Conservation (phyloP, 2,329 filamentous ascomycete species). For the Dactylellina haptotyla region DNA sequence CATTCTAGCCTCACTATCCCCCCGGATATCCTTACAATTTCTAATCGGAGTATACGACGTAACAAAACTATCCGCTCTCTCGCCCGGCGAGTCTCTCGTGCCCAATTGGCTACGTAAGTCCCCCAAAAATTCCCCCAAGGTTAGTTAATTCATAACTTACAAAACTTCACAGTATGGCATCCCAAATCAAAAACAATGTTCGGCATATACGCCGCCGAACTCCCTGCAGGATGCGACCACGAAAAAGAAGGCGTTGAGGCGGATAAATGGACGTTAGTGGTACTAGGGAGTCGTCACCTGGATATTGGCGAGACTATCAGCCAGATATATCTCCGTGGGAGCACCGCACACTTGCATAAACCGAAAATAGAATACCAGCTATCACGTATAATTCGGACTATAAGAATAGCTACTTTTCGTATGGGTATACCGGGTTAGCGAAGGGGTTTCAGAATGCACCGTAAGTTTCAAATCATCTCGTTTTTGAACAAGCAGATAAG, state of each 20-base stretch:
- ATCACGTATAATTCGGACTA: constrained; percentile 25
- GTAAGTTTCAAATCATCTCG: constrained; percentile 14
- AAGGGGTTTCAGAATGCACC: neutral
- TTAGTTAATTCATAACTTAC: neutral
- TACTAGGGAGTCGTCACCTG: constrained; percentile 3
- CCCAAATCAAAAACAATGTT: constrained; percentile 13
- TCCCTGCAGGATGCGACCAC: constrained; percentile 7
- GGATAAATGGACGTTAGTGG: constrained; percentile 12
- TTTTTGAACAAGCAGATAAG: neutral
- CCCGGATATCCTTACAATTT: constrained; percentile 2
- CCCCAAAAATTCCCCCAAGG: neutral
- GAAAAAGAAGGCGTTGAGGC: constrained; percentile 3
- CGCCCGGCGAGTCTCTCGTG: neutral
- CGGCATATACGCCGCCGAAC: constrained; percentile 31
- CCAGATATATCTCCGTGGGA: constrained; percentile 16
- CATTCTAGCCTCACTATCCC: neutral
- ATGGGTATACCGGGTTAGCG: constrained; percentile 36
- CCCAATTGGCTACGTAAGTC: constrained; percentile 22
- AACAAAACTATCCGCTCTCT: neutral
- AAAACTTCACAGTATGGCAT: constrained; percentile 28
- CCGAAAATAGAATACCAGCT: neutral
- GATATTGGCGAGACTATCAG: constrained; percentile 26
- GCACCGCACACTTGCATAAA: neutral
- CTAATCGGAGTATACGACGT: constrained; percentile 13
- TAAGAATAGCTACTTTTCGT: constrained; percentile 38